A percentile compares a stretch with the other conserved stretches of the same genome.
Conservation (phyloP, 331 rosid genomes). For the Dryas integrifolia region DNA sequence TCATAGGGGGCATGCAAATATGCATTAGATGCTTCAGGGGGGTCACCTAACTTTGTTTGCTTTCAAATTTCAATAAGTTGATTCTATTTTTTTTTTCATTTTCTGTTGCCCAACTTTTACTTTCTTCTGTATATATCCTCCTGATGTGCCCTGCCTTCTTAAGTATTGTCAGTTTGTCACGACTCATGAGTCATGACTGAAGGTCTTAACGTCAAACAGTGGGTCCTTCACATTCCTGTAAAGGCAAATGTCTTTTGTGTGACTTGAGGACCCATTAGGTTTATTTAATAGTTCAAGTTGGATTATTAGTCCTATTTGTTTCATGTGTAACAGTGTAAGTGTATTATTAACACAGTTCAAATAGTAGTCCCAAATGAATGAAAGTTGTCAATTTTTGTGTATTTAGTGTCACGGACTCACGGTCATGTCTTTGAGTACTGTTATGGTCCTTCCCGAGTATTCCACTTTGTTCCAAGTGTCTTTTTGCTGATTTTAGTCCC, state of each 20-base stretch:
- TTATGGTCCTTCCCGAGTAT: background rate
- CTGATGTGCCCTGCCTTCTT: conserved; percentile 13
- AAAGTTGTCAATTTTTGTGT: conserved; percentile 20
- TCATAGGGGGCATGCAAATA: background rate
- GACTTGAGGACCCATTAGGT: background rate
- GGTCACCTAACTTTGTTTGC: conserved; percentile 10
- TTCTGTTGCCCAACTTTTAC: background rate
- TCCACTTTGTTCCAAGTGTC: conserved; percentile 11
- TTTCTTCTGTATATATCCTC: background rate
- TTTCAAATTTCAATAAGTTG: conserved; percentile 23
- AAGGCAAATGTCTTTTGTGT: background rate
- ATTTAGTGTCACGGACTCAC: conserved; percentile 20
- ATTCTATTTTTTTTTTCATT: conserved; percentile 20
- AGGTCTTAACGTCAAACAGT: background rate
- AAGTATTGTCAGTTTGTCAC: background rate
- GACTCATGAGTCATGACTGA: background rate
- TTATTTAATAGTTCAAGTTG: background rate
- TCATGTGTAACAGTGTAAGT: background rate
- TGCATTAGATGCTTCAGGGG: background rate
- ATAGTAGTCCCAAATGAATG: conserved; percentile 12
- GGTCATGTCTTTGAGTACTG: background rate
- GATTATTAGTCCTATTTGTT: conserved; percentile 3
- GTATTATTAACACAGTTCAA: background rate
- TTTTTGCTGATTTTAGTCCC: background rate
- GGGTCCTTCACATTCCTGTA: conserved; percentile 7